Percentiles rank a stretch among this genome's conserved stretches.
Conservation (phyloP, 495 filamentous ascomycete species). For the Recurvomyces mirabilis region DNA sequence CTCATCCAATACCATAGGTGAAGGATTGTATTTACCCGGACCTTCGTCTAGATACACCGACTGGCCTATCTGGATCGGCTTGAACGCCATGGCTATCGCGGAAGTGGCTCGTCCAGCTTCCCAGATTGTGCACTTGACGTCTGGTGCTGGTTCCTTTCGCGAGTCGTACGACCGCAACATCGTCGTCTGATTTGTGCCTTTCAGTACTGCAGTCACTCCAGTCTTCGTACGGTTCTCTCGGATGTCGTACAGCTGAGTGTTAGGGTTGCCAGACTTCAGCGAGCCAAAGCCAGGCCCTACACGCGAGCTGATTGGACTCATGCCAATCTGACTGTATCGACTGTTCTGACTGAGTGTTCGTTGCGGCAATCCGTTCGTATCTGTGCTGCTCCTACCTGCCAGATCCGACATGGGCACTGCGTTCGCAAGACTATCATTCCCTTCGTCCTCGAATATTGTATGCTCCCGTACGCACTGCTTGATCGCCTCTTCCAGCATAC, state of each 20-base stretch:
- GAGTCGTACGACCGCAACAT: slow-evolving; percentile 91
- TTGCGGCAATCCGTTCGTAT: slow-evolving; percentile 9
- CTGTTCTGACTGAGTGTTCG: slow-evolving; percentile 47
- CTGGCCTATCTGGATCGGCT: slow-evolving; percentile 87
- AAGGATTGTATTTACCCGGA: slow-evolving; percentile 80
- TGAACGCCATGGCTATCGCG: slow-evolving; percentile 86
- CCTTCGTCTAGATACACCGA: slow-evolving; percentile 92
- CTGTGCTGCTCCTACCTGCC: slow-evolving; percentile 14
- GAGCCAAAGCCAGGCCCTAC: slow-evolving; percentile 10
- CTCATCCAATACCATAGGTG: slow-evolving; percentile 77
- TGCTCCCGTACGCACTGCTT: slow-evolving; percentile 78
- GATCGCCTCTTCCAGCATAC: slow-evolving; percentile 88
- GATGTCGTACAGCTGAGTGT: slow-evolving; percentile 66
- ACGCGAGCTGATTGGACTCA: slow-evolving; percentile 22
- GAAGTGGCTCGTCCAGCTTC: slow-evolving; percentile 90
- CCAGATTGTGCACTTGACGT: slow-evolving; percentile 89
- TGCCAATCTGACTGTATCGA: slow-evolving; percentile 39
- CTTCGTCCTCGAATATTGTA: slow-evolving; percentile 68
- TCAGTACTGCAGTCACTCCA: slow-evolving; percentile 84
- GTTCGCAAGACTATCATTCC: slow-evolving; percentile 41
- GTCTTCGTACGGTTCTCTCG: slow-evolving; percentile 85
- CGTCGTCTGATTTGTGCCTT: slow-evolving; percentile 57
- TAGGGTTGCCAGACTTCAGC: slow-evolving; percentile 46
- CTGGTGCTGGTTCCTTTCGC: slow-evolving; percentile 74
- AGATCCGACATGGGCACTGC: slow-evolving; percentile 21